Conservation (phyloP, 1,139 yeast species). For the Candida sanyaensis region DNA sequence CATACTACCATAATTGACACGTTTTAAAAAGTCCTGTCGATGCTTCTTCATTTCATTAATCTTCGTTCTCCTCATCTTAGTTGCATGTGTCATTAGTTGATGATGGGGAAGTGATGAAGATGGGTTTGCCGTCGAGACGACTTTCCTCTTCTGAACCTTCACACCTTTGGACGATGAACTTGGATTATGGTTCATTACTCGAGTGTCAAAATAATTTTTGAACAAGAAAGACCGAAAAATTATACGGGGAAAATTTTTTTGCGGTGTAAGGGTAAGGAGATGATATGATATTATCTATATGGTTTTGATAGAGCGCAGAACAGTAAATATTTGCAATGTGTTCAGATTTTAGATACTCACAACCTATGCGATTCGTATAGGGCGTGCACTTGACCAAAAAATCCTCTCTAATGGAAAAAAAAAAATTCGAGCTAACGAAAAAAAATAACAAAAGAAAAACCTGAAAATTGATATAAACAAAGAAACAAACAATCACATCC, state of each 20-base stretch:
- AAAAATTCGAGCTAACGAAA: no score
- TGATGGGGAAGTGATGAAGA: conserved; percentile 5
- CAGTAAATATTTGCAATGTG: no score
- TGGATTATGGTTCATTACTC: neutral
- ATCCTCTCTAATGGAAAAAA: conserved; percentile 4
- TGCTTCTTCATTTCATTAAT: conserved; percentile 30
- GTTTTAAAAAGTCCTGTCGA: conserved; percentile 32
- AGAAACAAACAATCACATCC: no score
- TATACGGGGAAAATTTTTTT: no score
- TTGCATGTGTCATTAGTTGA: conserved; percentile 15
- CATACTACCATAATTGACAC: conserved; percentile 35
- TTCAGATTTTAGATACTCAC: neutral
- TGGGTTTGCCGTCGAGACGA: conserved; percentile 6
- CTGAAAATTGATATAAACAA: no score
- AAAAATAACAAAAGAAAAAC: no score
- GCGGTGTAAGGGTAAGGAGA: no score
- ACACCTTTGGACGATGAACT: conserved; percentile 3
- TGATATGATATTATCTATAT: no score
- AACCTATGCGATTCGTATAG: conserved; percentile 7
- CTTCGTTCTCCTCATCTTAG: conserved; percentile 15
- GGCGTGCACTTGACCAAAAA: no score
- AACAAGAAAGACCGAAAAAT: no score
- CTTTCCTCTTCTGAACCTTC: conserved; percentile 24
- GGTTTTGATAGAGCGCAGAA: no score
- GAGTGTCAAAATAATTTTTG: no score